These are phyloP conservation scores for Yamadazyma scolyti DNA, from an alignment of 805 yeast species.

Conservation along the genomic window DNA sequence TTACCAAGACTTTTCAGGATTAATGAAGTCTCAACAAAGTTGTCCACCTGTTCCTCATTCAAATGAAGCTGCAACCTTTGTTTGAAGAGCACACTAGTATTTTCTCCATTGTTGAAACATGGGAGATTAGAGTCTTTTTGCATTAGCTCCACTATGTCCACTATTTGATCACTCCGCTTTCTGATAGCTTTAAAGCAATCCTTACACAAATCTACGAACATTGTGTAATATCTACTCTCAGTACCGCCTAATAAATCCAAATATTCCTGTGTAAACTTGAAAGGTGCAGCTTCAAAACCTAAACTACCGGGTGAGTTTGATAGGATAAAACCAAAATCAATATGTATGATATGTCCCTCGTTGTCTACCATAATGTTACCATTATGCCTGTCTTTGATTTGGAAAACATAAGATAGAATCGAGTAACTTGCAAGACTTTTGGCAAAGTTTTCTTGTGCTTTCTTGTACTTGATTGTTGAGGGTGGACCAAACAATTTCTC, in stretches of 20 bases:
- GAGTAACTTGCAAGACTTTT: slow-evolving; percentile 89
- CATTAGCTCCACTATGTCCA: slow-evolving; percentile 89
- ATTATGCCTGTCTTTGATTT: slow-evolving; percentile 93
- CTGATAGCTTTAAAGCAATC: slow-evolving; percentile 73
- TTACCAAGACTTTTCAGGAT: slow-evolving; percentile 83
- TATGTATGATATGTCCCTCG: slow-evolving; percentile 92
- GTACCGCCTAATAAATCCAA: slow-evolving; percentile 83
- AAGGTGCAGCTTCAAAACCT: slow-evolving; percentile 97
- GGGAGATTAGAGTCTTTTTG: slow-evolving; percentile 87
- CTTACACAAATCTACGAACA: slow-evolving; percentile 62
- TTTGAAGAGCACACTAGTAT: slow-evolving; percentile 71
- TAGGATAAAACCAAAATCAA: slow-evolving; percentile 90
- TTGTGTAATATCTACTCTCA: slow-evolving; percentile 54
- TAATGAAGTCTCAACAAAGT: slow-evolving; percentile 71
- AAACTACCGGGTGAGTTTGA: slow-evolving; percentile 97
- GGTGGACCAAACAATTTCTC: slow-evolving; percentile 68
- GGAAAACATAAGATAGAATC: slow-evolving; percentile 81
- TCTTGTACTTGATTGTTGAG: slow-evolving; percentile 49
- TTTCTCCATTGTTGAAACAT: slow-evolving; percentile 84
- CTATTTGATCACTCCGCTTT: slow-evolving; percentile 66
- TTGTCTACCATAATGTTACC: slow-evolving; percentile 96
- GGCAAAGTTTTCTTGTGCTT: slow-evolving; percentile 84
- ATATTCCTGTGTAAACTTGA: slow-evolving; percentile 86
- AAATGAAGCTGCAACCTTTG: slow-evolving; percentile 82
- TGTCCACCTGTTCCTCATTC: slow-evolving; percentile 66